Conservation (phyloP, 768 basidiomycete species). For the Exidia glandulosa region DNA sequence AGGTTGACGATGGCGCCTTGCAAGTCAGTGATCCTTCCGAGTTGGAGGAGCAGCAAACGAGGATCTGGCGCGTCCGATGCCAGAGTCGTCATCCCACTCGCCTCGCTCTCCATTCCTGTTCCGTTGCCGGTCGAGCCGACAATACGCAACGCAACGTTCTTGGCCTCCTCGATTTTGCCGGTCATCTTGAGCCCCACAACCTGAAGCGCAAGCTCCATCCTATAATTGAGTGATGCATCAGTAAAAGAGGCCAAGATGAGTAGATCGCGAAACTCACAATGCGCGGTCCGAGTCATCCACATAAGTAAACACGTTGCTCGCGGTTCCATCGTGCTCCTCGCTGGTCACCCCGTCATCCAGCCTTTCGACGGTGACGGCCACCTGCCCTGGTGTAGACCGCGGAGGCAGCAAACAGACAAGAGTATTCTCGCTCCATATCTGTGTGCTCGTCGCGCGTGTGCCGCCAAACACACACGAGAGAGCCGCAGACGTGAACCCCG, state of each 20-base stretch:
- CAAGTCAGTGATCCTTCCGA: slow-evolving; percentile 49
- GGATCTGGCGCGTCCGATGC: slow-evolving; percentile 38
- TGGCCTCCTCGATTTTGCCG: slow-evolving; percentile 86
- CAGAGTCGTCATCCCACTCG: slow-evolving; percentile 44
- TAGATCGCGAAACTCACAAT: slow-evolving; percentile 42
- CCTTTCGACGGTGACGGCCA: slow-evolving; percentile 82
- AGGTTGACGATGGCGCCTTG: slow-evolving; percentile 72
- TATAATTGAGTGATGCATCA: slow-evolving; percentile 20
- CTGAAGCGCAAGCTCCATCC: slow-evolving; percentile 92
- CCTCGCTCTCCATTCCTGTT: slow-evolving; percentile 15
- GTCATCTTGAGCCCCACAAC: slow-evolving; percentile 97
- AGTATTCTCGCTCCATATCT: slow-evolving; percentile 87
- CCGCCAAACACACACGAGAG: slow-evolving; percentile 82
- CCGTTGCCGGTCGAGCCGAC: slow-evolving; percentile 57
- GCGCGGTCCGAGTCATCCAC: slow-evolving; percentile 83
- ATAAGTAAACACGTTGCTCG: slow-evolving; percentile 73
- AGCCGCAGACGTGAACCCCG: slow-evolving; percentile 69
- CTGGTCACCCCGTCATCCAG: slow-evolving; percentile 35
- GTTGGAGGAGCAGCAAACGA: slow-evolving; percentile 45
- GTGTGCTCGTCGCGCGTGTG: slow-evolving; percentile 67
- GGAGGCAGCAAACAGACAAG: slow-evolving; percentile 88
- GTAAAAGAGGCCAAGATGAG: slow-evolving; percentile 7
- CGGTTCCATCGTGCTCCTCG: slow-evolving; percentile 37
- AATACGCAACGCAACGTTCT: slow-evolving; percentile 87
- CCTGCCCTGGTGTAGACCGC: slow-evolving; percentile 66